Percentiles rank a stretch among this genome's conserved stretches.
These are phyloP conservation scores for Rhodotorula sp. DNA, from an alignment of 1,284 basidiomycete genomes.

Conservation along the genomic window DNA sequence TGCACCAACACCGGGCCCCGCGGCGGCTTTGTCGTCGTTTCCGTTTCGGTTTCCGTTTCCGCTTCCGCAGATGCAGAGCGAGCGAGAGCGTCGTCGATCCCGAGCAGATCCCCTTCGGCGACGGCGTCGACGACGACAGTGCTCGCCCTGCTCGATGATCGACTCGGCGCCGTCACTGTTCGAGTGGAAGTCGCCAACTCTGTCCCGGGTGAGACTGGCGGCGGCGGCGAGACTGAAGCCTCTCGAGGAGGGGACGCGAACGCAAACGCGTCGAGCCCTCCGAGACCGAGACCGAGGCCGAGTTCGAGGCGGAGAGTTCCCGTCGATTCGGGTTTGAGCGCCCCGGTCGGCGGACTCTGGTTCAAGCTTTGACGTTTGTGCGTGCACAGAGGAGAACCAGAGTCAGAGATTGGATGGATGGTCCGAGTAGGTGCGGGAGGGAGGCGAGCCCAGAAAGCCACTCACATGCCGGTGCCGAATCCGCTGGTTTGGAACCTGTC, in stretches of 20 bases:
- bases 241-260: not conserved
- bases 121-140: too few species aligned
- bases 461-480: conserved; percentile 20
- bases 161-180: not conserved
- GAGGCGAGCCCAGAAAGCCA: not conserved
- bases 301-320: conserved; percentile 13
- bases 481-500: conserved; percentile 4
- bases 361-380: conserved; percentile 6
- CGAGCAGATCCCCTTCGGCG: conserved; percentile 21
- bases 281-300: conserved; percentile 9
- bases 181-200: conserved; percentile 12
- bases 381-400: not conserved
- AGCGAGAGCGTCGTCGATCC: not conserved
- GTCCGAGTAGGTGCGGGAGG: too few species aligned
- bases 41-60: not conserved
- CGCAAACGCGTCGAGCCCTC: not conserved
- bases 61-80: not conserved
- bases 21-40: not conserved
- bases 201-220: not conserved
- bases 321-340: conserved; percentile 16
- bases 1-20: not conserved
- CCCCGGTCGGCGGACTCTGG: conserved; percentile 18
- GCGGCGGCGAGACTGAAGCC: not conserved
- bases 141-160: not conserved
- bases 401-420: not conserved